phyloP scores from a whole-genome alignment of 768 basidiomycete genomes.

The Russula dissimulans region DNA sequence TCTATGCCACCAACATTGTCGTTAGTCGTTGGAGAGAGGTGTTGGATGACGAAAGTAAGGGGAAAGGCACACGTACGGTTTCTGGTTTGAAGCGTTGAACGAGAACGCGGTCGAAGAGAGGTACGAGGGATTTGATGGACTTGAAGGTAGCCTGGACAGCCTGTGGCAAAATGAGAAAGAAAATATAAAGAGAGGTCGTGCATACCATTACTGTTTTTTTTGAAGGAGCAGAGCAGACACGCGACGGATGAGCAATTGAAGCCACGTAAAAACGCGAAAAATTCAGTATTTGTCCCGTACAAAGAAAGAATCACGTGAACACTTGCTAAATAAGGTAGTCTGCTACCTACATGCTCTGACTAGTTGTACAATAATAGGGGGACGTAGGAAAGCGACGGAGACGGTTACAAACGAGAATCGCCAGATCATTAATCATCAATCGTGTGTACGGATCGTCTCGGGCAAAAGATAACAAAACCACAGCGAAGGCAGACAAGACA shows the following conservation, averaged over 20 bases:
- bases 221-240: neutral
- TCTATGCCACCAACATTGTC: constrained; percentile 37
- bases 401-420: neutral
- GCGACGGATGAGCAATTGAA: neutral
- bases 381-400: neutral
- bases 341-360: neutral
- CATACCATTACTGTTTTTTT: no score
- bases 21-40: neutral
- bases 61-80: constrained; percentile 51
- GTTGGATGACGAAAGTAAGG: neutral
- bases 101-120: constrained; percentile 91
- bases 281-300: neutral
- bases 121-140: constrained; percentile 82
- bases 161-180: neutral
- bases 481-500: neutral
- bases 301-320: constrained; percentile 1
- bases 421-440: neutral
- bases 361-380: neutral
- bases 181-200: no score
- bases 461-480: neutral
- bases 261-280: neutral
- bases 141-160: constrained; percentile 92
- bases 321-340: neutral
- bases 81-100: constrained; percentile 97
- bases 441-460: neutral